Evolutionary conservation across 2,329 filamentous ascomycete species (phyloP).

Genomic region (Aspergillus transmontanensis): DNA sequence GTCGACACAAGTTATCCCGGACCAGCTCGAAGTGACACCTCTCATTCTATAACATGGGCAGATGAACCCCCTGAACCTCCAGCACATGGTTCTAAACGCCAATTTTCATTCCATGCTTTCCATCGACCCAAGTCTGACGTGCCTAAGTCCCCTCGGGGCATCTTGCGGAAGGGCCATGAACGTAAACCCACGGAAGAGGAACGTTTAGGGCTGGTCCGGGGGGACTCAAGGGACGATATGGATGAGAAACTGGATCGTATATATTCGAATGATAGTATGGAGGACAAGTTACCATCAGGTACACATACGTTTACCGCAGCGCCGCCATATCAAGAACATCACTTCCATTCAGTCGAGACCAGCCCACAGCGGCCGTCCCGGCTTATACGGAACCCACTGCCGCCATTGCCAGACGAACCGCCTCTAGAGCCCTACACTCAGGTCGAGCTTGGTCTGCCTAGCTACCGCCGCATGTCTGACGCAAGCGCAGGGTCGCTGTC

Average conservation of each 20-base stretch:
- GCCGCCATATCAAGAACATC: slow-evolving; percentile 12
- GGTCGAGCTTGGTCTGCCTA: slow-evolving; percentile 1
- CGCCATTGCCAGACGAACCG: slow-evolving; percentile 34
- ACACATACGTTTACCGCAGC: background rate
- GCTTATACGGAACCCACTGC: slow-evolving; percentile 34
- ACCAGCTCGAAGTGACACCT: slow-evolving; percentile 37
- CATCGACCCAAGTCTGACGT: slow-evolving; percentile 45
- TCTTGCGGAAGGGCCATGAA: slow-evolving; percentile 46
- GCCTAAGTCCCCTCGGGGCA: slow-evolving; percentile 36
- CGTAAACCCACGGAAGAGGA: slow-evolving; percentile 75
- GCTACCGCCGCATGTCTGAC: slow-evolving; percentile 20
- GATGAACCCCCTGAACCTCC: slow-evolving; percentile 37
- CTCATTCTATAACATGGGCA: slow-evolving; percentile 41
- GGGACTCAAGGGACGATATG: slow-evolving; percentile 54
- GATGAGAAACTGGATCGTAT: slow-evolving; percentile 34
- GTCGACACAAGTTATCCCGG: slow-evolving; percentile 45
- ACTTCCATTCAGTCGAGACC: slow-evolving; percentile 11
- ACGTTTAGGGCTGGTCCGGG: slow-evolving; percentile 77
- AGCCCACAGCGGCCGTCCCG: slow-evolving; percentile 22
- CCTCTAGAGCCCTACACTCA: slow-evolving; percentile 17
- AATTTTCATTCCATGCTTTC: slow-evolving; percentile 95
- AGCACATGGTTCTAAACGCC: slow-evolving; percentile 64
- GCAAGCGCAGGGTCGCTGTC: slow-evolving; percentile 28
- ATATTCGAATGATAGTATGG: slow-evolving; percentile 21
- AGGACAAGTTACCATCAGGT: slow-evolving; percentile 11